Conservation (phyloP, 1,284 basidiomycete species). For the Entoloma clypeatum region DNA sequence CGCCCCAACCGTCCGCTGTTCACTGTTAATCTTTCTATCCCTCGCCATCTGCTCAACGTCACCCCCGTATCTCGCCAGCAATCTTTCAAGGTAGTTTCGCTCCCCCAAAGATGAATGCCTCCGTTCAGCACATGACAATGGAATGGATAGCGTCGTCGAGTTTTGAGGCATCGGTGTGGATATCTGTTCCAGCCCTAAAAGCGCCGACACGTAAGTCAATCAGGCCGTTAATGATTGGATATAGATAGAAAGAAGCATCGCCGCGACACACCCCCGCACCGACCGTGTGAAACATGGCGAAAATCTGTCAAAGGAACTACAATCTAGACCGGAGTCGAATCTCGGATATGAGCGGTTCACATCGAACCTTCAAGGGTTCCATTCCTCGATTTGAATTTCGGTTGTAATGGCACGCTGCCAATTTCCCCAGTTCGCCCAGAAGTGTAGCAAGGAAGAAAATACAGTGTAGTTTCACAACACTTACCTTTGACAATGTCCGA, state of each 20-base stretch:
- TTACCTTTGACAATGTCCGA: slow-evolving; percentile 34
- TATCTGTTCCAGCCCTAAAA: slow-evolving; percentile 36
- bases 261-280: slow-evolving; percentile 15
- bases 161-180: slow-evolving; percentile 23
- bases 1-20: slow-evolving; percentile 87
- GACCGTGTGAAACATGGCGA: slow-evolving; percentile 18
- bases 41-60: slow-evolving; percentile 77
- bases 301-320: slow-evolving; percentile 3
- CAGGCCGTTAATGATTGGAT: slow-evolving; percentile 10
- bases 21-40: slow-evolving; percentile 78
- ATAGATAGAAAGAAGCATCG: slow-evolving; percentile 18
- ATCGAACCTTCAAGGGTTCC: too few species aligned
- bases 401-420: slow-evolving; percentile 5
- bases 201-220: slow-evolving; percentile 14
- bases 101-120: slow-evolving; percentile 75
- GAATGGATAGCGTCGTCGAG: slow-evolving; percentile 32
- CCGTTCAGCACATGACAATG: slow-evolving; percentile 41
- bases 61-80: slow-evolving; percentile 70
- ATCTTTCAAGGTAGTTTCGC: slow-evolving; percentile 57
- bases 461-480: slow-evolving; percentile 14
- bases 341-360: too few species aligned
- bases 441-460: neutral
- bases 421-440: neutral
- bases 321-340: too few species aligned
- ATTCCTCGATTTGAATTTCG: too few species aligned